Evolutionary conservation across 2,329 filamentous ascomycete species (phyloP).

Genomic region (Sporothrix sp.): DNA sequence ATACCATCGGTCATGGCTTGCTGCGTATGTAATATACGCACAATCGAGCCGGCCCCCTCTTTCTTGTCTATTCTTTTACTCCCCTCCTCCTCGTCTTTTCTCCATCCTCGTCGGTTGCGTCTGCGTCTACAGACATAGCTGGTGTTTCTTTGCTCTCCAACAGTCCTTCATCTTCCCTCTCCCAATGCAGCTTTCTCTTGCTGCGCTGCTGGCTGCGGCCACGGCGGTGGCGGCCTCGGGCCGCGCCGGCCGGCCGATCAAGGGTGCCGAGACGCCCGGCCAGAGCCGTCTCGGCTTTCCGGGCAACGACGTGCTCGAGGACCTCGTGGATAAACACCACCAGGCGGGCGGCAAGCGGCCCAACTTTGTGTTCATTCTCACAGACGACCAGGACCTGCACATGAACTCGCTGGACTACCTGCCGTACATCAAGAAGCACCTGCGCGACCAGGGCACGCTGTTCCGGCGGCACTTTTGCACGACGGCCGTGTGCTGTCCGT

Average conservation of each 20-base stretch:
- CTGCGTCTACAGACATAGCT: neutral
- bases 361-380: conserved; percentile 42
- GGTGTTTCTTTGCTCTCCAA: neutral
- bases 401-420: conserved; percentile 50
- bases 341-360: conserved; percentile 9
- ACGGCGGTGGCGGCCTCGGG: conserved; percentile 1
- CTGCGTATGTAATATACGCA: no score
- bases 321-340: neutral
- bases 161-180: neutral
- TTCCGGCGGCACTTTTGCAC: conserved; percentile 58
- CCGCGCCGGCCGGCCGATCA: neutral
- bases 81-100: no score
- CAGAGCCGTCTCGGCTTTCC: conserved; percentile 4
- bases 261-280: neutral
- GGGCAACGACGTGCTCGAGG: neutral
- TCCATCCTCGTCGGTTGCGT: neutral
- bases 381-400: conserved; percentile 55
- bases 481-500: conserved; percentile 57
- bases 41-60: no score
- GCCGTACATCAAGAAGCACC: conserved; percentile 38
- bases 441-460: conserved; percentile 42
- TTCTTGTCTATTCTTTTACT: neutral
- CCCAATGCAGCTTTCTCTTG: conserved; percentile 6
- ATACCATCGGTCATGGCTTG: neutral
- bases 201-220: conserved; percentile 5